phyloP scores from a whole-genome alignment of 768 basidiomycete species.

The Pholiota molesta region DNA sequence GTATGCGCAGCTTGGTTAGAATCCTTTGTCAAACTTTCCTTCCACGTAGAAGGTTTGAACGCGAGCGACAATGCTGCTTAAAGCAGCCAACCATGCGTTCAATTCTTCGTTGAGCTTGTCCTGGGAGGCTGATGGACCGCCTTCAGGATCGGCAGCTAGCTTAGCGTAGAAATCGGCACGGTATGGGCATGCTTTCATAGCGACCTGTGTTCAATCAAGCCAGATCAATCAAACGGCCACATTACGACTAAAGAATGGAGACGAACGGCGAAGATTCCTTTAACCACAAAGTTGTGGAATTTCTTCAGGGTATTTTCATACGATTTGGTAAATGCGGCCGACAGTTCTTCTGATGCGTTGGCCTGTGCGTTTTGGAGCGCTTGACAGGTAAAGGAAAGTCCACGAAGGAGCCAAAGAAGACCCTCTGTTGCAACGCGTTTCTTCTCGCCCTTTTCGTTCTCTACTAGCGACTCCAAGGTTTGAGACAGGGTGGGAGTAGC shows the following conservation, averaged over 20 bases:
- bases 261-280: slow-evolving; percentile 61
- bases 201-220: slow-evolving; percentile 40
- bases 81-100: slow-evolving; percentile 67
- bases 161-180: slow-evolving; percentile 71
- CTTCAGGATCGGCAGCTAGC: slow-evolving; percentile 59
- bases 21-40: slow-evolving; percentile 57
- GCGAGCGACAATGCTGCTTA: slow-evolving; percentile 54
- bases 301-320: slow-evolving; percentile 85
- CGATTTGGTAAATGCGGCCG: slow-evolving; percentile 73
- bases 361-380: slow-evolving; percentile 74
- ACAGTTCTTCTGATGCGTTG: slow-evolving; percentile 65
- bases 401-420: slow-evolving; percentile 91
- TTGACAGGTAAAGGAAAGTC: slow-evolving; percentile 85
- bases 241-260: neutral
- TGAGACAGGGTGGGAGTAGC: slow-evolving; percentile 62
- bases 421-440: slow-evolving; percentile 89
- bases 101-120: slow-evolving; percentile 62
- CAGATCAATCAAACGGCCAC: slow-evolving; percentile 1
- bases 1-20: slow-evolving; percentile 27
- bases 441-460: slow-evolving; percentile 85
- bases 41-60: slow-evolving; percentile 65
- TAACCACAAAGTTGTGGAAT: slow-evolving; percentile 81
- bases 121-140: slow-evolving; percentile 45
- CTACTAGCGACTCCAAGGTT: slow-evolving; percentile 84
- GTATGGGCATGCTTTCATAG: slow-evolving; percentile 69